Percentiles rank a stretch among this genome's conserved stretches.
Conservation (phyloP, 805 yeast genomes). For the Peterozyma toletana region DNA sequence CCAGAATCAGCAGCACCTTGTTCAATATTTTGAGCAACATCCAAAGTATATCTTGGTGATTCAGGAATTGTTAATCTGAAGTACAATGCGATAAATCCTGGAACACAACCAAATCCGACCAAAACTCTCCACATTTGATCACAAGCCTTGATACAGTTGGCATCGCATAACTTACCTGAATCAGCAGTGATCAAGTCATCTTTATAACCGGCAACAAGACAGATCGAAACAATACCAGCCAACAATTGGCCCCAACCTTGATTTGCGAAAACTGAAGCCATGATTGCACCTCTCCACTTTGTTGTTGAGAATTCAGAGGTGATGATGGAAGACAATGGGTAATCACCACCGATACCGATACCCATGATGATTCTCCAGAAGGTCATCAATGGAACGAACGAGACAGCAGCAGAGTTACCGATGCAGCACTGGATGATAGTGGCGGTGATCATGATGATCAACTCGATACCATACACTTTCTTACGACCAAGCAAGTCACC, state of each 20-base stretch:
- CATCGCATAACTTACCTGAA: constrained; percentile 53
- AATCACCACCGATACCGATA: constrained; percentile 97
- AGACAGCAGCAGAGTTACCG: constrained; percentile 66
- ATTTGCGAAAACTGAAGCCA: constrained; percentile 94
- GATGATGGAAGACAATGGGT: constrained; percentile 88
- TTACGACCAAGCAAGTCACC: constrained; percentile 86
- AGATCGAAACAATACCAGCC: constrained; percentile 78
- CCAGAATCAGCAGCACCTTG: constrained; percentile 50
- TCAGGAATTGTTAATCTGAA: constrained; percentile 92
- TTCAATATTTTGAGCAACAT: constrained; percentile 54
- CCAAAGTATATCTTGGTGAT: constrained; percentile 87
- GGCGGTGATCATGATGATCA: constrained; percentile 76
- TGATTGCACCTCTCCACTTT: constrained; percentile 96
- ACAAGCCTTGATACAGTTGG: constrained; percentile 64
- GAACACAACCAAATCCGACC: constrained; percentile 85
- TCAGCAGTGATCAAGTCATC: constrained; percentile 46
- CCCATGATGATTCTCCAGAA: constrained; percentile 86
- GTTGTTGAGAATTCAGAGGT: constrained; percentile 91
- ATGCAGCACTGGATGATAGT: constrained; percentile 70
- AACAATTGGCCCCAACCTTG: constrained; percentile 95
- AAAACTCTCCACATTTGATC: constrained; percentile 95
- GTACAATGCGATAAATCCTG: constrained; percentile 79
- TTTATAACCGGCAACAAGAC: constrained; percentile 75
- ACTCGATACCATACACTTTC: constrained; percentile 78
- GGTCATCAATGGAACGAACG: constrained; percentile 65